A percentile compares a stretch with the other conserved stretches of the same genome.
These are phyloP conservation scores for Beauveria australis DNA, from an alignment of 2,329 filamentous ascomycete species.

Conservation along the genomic window DNA sequence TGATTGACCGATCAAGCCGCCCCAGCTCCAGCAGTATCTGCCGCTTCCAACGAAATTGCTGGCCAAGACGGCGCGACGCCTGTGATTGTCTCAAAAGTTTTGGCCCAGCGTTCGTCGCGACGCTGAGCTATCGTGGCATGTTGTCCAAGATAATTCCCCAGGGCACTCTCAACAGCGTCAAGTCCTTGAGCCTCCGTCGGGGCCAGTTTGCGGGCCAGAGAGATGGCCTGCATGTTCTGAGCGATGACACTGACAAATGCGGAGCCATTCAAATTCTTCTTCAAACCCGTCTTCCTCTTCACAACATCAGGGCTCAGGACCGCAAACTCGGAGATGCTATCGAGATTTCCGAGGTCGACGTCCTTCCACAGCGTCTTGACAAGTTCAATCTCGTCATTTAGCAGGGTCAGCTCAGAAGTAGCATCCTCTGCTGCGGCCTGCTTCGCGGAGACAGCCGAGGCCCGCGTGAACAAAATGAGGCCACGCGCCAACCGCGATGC, in stretches of 20 bases:
- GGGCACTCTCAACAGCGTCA: slow-evolving; percentile 27
- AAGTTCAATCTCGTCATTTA: slow-evolving; percentile 23
- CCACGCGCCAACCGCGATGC: slow-evolving; percentile 23
- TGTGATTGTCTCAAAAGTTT: slow-evolving; percentile 20
- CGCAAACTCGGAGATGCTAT: slow-evolving; percentile 17
- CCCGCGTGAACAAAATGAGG: slow-evolving; percentile 22
- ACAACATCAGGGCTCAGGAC: slow-evolving; percentile 16
- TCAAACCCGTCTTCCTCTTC: background rate
- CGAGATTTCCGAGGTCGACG: slow-evolving; percentile 14
- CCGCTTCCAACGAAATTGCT: background rate
- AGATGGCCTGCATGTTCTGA: slow-evolving; percentile 33
- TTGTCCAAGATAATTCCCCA: slow-evolving; percentile 30
- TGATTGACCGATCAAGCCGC: background rate
- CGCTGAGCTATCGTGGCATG: slow-evolving; percentile 17
- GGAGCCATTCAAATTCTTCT: slow-evolving; percentile 17
- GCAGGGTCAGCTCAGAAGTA: slow-evolving; percentile 18
- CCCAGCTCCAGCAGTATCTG: background rate
- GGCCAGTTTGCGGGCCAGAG: slow-evolving; percentile 35
- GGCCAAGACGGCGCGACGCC: slow-evolving; percentile 24
- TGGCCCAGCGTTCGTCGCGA: slow-evolving; percentile 16
- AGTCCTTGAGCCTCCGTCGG: slow-evolving; percentile 24
- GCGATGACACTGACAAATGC: slow-evolving; percentile 21
- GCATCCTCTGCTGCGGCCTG: slow-evolving; percentile 16
- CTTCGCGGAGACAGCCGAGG: slow-evolving; percentile 20
- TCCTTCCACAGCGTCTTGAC: slow-evolving; percentile 22